These are phyloP conservation scores for Drechslerella dactyloides DNA, from an alignment of 2,329 filamentous ascomycete genomes.

Conservation along the genomic window DNA sequence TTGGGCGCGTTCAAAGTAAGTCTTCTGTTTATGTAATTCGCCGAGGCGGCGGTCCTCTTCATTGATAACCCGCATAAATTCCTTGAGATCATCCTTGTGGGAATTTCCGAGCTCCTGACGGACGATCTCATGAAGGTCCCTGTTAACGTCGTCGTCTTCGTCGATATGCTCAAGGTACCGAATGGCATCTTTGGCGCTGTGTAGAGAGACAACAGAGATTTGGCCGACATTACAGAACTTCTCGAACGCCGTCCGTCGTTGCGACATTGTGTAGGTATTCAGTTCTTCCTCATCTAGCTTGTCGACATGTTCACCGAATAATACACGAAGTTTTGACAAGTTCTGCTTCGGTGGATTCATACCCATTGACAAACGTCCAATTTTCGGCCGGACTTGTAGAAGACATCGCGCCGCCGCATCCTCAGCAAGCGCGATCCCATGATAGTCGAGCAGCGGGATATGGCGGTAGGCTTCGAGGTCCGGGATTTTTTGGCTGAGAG, in stretches of 20 bases:
- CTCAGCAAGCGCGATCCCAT: slow-evolving; percentile 6
- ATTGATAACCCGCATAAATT: slow-evolving; percentile 9
- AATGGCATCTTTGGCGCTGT: not conserved
- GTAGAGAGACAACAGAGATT: not conserved
- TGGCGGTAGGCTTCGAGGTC: not conserved
- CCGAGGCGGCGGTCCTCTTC: slow-evolving; percentile 8
- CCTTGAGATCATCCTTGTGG: not conserved
- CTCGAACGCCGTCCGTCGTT: not conserved
- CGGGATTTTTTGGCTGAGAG: not conserved
- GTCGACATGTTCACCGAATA: not conserved
- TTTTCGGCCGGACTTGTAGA: not conserved
- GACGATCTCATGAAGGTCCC: not conserved
- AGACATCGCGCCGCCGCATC: not conserved
- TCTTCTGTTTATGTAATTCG: slow-evolving; percentile 6
- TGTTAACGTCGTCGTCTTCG: not conserved
- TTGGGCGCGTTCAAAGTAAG: slow-evolving; percentile 1
- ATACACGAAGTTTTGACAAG: not conserved
- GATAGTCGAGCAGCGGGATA: slow-evolving; percentile 10
- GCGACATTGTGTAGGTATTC: not conserved
- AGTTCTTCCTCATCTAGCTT: slow-evolving; percentile 6
- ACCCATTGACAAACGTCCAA: slow-evolving; percentile 1
- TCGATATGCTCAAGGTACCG: not conserved
- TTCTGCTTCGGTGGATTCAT: not conserved
- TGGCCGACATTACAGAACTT: not conserved
- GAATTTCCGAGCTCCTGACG: not conserved